A percentile compares a stretch with the other conserved stretches of the same genome.
Evolutionary conservation across 805 yeast species (phyloP).

Genomic region (Wickerhamiella bombiphila): DNA sequence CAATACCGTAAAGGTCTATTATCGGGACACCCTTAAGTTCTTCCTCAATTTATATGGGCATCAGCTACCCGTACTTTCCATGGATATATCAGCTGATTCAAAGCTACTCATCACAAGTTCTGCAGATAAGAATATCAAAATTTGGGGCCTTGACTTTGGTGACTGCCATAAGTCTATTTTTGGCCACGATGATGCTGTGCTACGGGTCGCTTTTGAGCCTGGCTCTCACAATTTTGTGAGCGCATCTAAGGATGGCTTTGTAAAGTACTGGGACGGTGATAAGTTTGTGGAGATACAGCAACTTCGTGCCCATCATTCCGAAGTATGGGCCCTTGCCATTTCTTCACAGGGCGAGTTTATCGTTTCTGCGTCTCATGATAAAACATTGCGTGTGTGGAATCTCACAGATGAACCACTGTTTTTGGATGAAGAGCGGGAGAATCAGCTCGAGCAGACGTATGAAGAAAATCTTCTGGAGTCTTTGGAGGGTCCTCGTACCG

Average conservation of each 20-base stretch:
- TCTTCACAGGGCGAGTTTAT: slow-evolving; percentile 52
- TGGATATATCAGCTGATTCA: slow-evolving; percentile 81
- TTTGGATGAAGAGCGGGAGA: slow-evolving; percentile 90
- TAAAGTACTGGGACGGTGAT: slow-evolving; percentile 97
- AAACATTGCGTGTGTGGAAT: slow-evolving; percentile 82
- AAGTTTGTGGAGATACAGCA: slow-evolving; percentile 90
- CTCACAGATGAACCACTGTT: slow-evolving; percentile 93
- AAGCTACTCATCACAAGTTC: slow-evolving; percentile 83
- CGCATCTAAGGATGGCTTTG: slow-evolving; percentile 72
- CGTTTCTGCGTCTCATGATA: slow-evolving; percentile 83
- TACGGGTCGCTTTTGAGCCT: slow-evolving; percentile 74
- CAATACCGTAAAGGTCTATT: slow-evolving; percentile 91
- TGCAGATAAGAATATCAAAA: slow-evolving; percentile 92
- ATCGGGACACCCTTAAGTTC: slow-evolving; percentile 72
- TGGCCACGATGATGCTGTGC: slow-evolving; percentile 92
- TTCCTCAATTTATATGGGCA: slow-evolving; percentile 88
- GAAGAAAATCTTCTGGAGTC: slow-evolving; percentile 67
- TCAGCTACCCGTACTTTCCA: slow-evolving; percentile 82
- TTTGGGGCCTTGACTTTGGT: slow-evolving; percentile 98
- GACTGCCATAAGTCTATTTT: slow-evolving; percentile 95
- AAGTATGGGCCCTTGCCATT: slow-evolving; percentile 85
- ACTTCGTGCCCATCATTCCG: slow-evolving; percentile 73
- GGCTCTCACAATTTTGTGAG: slow-evolving; percentile 82
- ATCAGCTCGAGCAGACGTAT: slow-evolving; percentile 83
- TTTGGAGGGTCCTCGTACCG: slow-evolving; percentile 42